Evolutionary conservation across 2,329 filamentous ascomycete genomes (phyloP), one percentile per base, ranked within the genome.

Genomic region (Fusarium brachygibbosum): DNA sequence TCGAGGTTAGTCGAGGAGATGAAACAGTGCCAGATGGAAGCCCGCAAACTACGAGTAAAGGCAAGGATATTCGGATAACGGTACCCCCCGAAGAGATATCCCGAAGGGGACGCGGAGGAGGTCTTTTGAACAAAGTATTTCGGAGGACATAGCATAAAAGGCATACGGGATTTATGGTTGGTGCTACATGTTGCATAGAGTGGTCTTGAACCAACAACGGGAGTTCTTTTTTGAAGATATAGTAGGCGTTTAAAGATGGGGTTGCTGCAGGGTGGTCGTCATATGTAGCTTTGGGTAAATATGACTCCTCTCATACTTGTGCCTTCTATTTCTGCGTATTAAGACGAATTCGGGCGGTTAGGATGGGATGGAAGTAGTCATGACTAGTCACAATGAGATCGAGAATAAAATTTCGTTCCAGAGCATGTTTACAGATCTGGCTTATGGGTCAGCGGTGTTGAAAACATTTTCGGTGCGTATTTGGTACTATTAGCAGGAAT

Each of bases 121-220:
- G 75, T 23, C 62, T 80, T 50, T 71, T 81, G 21, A 78, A 75
- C 40, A 80, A 80, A 72, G 77, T 80, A 66, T 79, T 80, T 44
- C 72, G 78, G 51, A 74, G 77, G 55, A 63, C 65, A 60, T 76
- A 67, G 28, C 16, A 25, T 46, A 31, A 38, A 56, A 32, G 13
- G 14, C 19, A 14, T 7, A 37, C n/a, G 35, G n/a, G n/a, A 29
- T 31, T 60, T 57, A 58, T 42, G 46, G 38, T 59, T 64, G 53
- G 51, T 32, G 50, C 28, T 23, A 31, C 42, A 42, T 56, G 25
- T 29, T 63, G 28, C 25, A 64, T 45, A 21, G 51, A 34, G 19
- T 45, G n/a, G 42, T 56, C 19, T 31, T 23, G 25, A 44, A 31
- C 35, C 37, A 40, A 35, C 23, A 42, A 23, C 14, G 8, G 45